Evolutionary conservation across 1,284 basidiomycete genomes (phyloP).

Genomic region (Schizophyllum amplum): DNA sequence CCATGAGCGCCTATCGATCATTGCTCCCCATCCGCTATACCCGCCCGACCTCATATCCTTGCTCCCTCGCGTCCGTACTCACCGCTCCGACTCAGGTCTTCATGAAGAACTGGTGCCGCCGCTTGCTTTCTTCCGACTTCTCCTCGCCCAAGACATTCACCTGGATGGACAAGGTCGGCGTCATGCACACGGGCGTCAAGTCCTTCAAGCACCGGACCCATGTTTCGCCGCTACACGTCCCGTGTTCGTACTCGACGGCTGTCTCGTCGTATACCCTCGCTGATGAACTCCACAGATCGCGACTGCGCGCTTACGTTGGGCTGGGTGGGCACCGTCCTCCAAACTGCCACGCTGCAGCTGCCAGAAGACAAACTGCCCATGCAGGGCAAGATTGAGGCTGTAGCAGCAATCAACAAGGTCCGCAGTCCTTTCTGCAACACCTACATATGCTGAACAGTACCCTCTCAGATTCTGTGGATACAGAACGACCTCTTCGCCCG

Average conservation of each 20-base stretch:
- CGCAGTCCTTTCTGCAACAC: conserved; percentile 3
- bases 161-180: conserved; percentile 41
- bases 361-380: conserved; percentile 17
- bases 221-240: conserved; percentile 19
- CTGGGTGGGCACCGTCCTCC: conserved; percentile 24
- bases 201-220: conserved; percentile 30
- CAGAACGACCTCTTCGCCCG: conserved; percentile 41
- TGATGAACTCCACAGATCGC: conserved; percentile 20
- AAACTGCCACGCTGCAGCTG: conserved; percentile 22
- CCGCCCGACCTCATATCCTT: background rate
- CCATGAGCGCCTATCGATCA: conserved; percentile 22
- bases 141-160: conserved; percentile 33
- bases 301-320: conserved; percentile 26
- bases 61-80: conserved; percentile 3
- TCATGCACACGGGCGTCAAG: conserved; percentile 41
- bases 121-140: conserved; percentile 36
- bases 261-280: background rate
- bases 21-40: conserved; percentile 10
- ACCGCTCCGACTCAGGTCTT: conserved; percentile 20
- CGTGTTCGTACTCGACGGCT: conserved; percentile 17
- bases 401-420: conserved; percentile 37
- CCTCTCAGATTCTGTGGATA: conserved; percentile 32
- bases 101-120: conserved; percentile 27
- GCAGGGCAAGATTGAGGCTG: conserved; percentile 30
- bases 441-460: background rate